phyloP scores from a whole-genome alignment of 78 protist species.

The Dictyostelium brefeldianum region DNA sequence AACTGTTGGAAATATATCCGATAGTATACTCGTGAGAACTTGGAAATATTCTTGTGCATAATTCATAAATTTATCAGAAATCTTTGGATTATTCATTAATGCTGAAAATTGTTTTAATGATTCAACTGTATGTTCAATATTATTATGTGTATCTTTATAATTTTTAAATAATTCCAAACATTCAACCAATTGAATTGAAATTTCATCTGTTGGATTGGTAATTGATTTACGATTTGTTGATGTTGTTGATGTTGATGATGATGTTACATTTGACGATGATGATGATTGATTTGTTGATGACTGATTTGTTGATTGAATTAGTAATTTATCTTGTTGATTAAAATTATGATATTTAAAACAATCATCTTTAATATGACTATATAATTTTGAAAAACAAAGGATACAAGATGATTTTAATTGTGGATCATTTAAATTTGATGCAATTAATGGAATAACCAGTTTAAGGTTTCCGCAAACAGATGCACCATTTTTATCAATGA shows the following conservation, averaged over 20 bases:
- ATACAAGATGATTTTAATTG: conserved; percentile 29
- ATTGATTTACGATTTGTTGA: conserved; percentile 19
- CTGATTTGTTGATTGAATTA: not conserved
- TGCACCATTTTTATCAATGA: conserved; percentile 45
- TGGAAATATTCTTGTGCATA: conserved; percentile 12
- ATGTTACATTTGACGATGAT: not conserved
- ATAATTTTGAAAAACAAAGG: not conserved
- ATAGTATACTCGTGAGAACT: conserved; percentile 10
- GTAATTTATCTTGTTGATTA: not conserved
- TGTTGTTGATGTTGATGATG: conserved; percentile 3
- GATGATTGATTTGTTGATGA: not conserved
- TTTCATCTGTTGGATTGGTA: conserved; percentile 9
- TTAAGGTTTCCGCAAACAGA: conserved; percentile 35
- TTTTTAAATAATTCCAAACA: conserved; percentile 28
- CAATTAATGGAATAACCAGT: conserved; percentile 10
- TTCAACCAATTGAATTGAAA: not conserved
- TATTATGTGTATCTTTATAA: conserved; percentile 16
- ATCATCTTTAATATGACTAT: conserved; percentile 49
- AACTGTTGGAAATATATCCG: conserved; percentile 18
- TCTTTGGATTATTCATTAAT: not conserved
- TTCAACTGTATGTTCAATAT: conserved; percentile 51
- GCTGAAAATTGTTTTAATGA: conserved; percentile 46
- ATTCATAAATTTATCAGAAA: conserved; percentile 39
- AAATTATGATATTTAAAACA: conserved; percentile 25
- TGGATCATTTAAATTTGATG: conserved; percentile 17